These are phyloP conservation scores for Calonectria montana DNA, from an alignment of 2,329 filamentous ascomycete genomes.

Conservation along the genomic window DNA sequence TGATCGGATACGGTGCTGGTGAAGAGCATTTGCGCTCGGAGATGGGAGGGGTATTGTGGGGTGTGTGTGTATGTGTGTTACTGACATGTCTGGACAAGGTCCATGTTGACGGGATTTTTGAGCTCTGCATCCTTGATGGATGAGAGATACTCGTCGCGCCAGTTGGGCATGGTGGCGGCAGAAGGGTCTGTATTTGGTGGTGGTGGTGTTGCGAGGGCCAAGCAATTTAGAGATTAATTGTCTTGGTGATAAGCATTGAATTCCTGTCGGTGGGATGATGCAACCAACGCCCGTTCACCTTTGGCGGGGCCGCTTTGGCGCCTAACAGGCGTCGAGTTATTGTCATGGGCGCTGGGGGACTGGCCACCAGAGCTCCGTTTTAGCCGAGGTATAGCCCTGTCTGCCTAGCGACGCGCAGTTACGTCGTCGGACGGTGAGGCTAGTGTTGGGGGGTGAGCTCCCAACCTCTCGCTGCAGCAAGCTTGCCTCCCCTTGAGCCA, in stretches of 20 bases:
- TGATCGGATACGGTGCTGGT: slow-evolving; percentile 4
- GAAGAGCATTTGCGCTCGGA: slow-evolving; percentile 17
- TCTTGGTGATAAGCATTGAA: slow-evolving; percentile 23
- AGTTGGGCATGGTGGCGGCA: slow-evolving; percentile 66
- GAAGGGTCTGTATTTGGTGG: neutral
- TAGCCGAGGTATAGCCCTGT: slow-evolving; percentile 48
- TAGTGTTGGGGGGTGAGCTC: slow-evolving; percentile 21
- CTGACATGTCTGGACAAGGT: slow-evolving; percentile 84
- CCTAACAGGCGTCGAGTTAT: neutral
- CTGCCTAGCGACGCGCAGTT: slow-evolving; percentile 30
- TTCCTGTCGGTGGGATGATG: slow-evolving; percentile 42
- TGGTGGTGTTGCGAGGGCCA: neutral
- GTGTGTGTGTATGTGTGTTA: slow-evolving; percentile 20
- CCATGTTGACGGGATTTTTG: slow-evolving; percentile 69
- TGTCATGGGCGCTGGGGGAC: neutral
- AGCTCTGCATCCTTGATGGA: slow-evolving; percentile 79
- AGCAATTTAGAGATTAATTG: slow-evolving; percentile 12
- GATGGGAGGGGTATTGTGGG: slow-evolving; percentile 24
- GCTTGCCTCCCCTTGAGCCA: slow-evolving; percentile 10
- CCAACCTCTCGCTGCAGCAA: slow-evolving; percentile 29
- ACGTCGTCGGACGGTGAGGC: slow-evolving; percentile 33
- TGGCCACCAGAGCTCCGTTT: slow-evolving; percentile 29
- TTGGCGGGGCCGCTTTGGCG: slow-evolving; percentile 18
- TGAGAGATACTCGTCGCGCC: slow-evolving; percentile 84
- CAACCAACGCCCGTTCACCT: slow-evolving; percentile 25